Evolutionary conservation across 805 yeast species (phyloP).

Genomic region (Suhomyces sp.): DNA sequence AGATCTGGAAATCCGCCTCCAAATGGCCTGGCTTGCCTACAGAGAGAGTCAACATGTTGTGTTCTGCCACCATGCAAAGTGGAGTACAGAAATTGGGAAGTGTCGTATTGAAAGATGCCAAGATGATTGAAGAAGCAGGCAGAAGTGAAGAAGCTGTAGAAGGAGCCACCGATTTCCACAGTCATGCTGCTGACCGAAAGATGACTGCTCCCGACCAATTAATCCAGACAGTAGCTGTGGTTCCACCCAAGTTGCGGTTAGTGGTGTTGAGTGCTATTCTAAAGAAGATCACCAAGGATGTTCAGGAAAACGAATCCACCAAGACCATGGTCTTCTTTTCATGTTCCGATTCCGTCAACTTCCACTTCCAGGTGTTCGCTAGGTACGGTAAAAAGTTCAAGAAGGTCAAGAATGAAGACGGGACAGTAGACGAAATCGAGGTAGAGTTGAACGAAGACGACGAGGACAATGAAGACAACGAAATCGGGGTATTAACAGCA

Average conservation of each 20-base stretch:
- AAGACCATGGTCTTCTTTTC: slow-evolving; percentile 84
- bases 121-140: slow-evolving; percentile 50
- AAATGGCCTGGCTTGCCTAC: slow-evolving; percentile 60
- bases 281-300: slow-evolving; percentile 35
- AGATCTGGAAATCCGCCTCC: slow-evolving; percentile 32
- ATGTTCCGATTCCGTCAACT: slow-evolving; percentile 95
- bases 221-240: slow-evolving; percentile 72
- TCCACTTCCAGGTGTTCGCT: slow-evolving; percentile 75
- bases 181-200: slow-evolving; percentile 7
- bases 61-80: slow-evolving; percentile 91
- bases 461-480: slow-evolving; percentile 22
- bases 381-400: slow-evolving; percentile 48
- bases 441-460: slow-evolving; percentile 12
- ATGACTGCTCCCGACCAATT: slow-evolving; percentile 85
- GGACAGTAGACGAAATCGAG: slow-evolving; percentile 16
- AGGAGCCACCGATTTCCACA: slow-evolving; percentile 2
- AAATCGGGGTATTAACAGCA: slow-evolving; percentile 47
- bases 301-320: slow-evolving; percentile 19
- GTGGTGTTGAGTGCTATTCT: slow-evolving; percentile 74
- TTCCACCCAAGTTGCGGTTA: slow-evolving; percentile 87
- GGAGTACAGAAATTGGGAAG: slow-evolving; percentile 80
- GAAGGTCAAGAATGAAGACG: slow-evolving; percentile 29
- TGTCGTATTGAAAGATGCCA: slow-evolving; percentile 68
- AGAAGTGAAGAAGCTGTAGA: slow-evolving; percentile 8
- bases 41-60: slow-evolving; percentile 71